These are phyloP conservation scores for Paramecium octaurelia DNA, from an alignment of 73 alveolate species.

Conservation along the genomic window DNA sequence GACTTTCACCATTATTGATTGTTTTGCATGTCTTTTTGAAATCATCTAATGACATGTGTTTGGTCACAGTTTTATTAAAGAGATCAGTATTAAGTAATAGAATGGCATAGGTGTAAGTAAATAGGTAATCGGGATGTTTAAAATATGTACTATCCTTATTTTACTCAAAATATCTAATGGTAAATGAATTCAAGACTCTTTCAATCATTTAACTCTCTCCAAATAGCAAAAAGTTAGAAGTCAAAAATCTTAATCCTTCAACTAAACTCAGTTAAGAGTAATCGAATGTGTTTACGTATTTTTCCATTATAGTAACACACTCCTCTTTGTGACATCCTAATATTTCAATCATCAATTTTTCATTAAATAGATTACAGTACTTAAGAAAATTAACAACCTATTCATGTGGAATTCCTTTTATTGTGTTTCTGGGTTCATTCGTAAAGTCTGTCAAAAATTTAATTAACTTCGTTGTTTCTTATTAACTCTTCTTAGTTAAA, in stretches of 20 bases:
- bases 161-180: not conserved
- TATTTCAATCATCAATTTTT: slow-evolving; percentile 30
- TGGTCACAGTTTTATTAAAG: slow-evolving; percentile 5
- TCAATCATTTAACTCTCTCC: slow-evolving; percentile 48
- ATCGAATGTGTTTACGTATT: slow-evolving; percentile 34
- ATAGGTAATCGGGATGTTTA: not conserved
- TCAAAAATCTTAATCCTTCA: not conserved
- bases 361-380: slow-evolving; percentile 4
- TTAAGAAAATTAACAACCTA: not conserved
- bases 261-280: not conserved
- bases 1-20: not conserved
- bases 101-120: slow-evolving; percentile 26
- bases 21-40: not conserved
- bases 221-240: slow-evolving; percentile 29
- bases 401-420: not conserved
- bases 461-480: not conserved
- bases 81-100: slow-evolving; percentile 31
- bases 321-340: slow-evolving; percentile 34
- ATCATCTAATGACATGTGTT: slow-evolving; percentile 48
- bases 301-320: not conserved
- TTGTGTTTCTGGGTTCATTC: not conserved
- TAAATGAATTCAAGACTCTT: slow-evolving; percentile 19
- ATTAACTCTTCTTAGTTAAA: slow-evolving; percentile 4
- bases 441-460: not conserved
- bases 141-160: not conserved